A percentile compares a stretch with the other conserved stretches of the same genome.
Conservation (phyloP, 2,329 filamentous ascomycete species). For the Cordyceps tenuipes region DNA sequence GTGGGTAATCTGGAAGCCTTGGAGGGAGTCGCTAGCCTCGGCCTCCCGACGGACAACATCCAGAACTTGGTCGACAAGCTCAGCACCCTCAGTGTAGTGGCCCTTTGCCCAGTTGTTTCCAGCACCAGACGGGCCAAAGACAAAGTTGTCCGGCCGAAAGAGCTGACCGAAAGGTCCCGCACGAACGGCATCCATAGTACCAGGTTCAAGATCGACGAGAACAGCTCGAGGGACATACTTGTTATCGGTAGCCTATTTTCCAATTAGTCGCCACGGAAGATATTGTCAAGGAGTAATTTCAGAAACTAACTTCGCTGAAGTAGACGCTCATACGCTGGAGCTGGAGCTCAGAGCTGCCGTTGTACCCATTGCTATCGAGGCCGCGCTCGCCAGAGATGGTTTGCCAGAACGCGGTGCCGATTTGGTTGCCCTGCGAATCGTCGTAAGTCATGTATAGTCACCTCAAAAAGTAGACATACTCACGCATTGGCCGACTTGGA, state of each 20-base stretch:
- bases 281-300: too few species aligned
- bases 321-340: constrained; percentile 99
- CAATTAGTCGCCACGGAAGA: too few species aligned
- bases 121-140: constrained; percentile 98
- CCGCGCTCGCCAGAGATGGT: constrained; percentile 86
- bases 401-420: constrained; percentile 99
- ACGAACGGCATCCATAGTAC: constrained; percentile 99
- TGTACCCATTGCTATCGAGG: constrained; percentile 98
- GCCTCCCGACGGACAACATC: constrained; percentile 98
- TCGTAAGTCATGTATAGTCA: too few species aligned
- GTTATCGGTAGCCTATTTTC: constrained; percentile 87
- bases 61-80: constrained; percentile 95
- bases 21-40: constrained; percentile 97
- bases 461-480: constrained; percentile 35
- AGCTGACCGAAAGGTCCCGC: constrained; percentile 97
- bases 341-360: constrained; percentile 96
- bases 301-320: constrained; percentile 66
- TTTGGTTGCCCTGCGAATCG: constrained; percentile 86
- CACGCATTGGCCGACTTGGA: constrained; percentile 99
- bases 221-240: constrained; percentile 99
- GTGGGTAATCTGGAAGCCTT: constrained; percentile 99
- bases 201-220: constrained; percentile 97
- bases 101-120: constrained; percentile 99
- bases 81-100: constrained; percentile 99
- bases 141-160: constrained; percentile 99